Evolutionary conservation across 2,329 filamentous ascomycete species (phyloP), one percentile per base, ranked within the genome.

Genomic region (Dactylellina haptotyla): DNA sequence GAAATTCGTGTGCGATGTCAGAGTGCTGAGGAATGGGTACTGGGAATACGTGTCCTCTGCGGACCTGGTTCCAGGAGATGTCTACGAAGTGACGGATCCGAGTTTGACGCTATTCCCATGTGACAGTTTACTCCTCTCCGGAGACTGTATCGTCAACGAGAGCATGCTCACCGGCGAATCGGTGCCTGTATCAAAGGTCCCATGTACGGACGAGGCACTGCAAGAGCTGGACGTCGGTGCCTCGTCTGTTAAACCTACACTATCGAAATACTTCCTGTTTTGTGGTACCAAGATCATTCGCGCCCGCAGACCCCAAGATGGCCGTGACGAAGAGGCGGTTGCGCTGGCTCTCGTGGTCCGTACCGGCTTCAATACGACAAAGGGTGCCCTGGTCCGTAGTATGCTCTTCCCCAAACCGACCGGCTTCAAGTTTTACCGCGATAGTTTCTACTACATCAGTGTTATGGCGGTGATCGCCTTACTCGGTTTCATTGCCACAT

Each of bases 351-450:
- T 99, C 82, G 93, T 97, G 14, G 89, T 97, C 26, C 88, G 95
- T 75, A 99, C 93, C 1, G 95, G 95, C 1, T 99, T 99, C 82
- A 96, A 96, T 80, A 99, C 95, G 0, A 99, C 95, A 1, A 99
- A 99, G 80, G 95, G 95, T 23, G 92, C 95, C 8, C 84, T 99
- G 16, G 93, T 99, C 70, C 90, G 95, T 23, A 98, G 95, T 0
- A 99, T 99, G 94, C 86, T 99, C 37, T 99, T 99, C 79, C 96
- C 95, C 0, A 99, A 99, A 79, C 95, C 95, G 1, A 97, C 94
- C 0, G 94, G 94, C 0, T 99, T 99, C 86, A 98, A 96, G 79
- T 99, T 99, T 80, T 99, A 99, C 80, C 88, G 92, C 43, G 95
- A 99, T 80, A 97, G 94, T 0, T 99, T 99, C 82, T 88, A 93